These are phyloP conservation scores for Tuber calosporum DNA, from an alignment of 495 filamentous ascomycete genomes.

Conservation along the genomic window DNA sequence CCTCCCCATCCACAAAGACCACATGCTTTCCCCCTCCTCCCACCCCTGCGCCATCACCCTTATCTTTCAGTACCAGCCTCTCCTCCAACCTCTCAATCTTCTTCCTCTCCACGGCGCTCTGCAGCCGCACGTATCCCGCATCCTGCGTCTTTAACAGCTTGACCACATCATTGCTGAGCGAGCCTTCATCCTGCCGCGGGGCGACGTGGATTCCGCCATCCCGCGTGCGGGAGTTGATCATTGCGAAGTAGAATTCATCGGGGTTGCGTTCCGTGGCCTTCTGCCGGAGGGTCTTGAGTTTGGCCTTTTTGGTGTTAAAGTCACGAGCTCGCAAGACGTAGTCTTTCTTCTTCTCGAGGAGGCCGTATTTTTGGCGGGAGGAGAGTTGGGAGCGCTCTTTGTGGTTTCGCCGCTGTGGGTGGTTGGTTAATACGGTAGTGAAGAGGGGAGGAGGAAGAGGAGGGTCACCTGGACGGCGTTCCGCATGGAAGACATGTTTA, in stretches of 20 bases:
- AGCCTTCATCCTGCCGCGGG: conserved; percentile 48
- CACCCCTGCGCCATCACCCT: conserved; percentile 44
- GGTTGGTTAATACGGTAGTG: conserved; percentile 1
- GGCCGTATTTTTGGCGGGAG: conserved; percentile 72
- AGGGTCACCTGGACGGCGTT: conserved; percentile 62
- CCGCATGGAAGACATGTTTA: conserved; percentile 68
- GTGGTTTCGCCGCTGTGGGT: conserved; percentile 56
- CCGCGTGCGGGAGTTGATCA: conserved; percentile 58
- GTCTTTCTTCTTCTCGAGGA: conserved; percentile 92
- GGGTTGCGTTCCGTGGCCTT: conserved; percentile 85
- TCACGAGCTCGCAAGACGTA: conserved; percentile 86
- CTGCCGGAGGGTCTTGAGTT: conserved; percentile 65
- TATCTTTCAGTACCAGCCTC: conserved; percentile 44
- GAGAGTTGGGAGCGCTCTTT: conserved; percentile 78
- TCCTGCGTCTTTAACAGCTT: conserved; percentile 95
- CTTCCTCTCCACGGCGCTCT: conserved; percentile 53
- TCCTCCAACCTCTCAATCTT: conserved; percentile 56
- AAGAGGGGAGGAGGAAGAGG: neutral
- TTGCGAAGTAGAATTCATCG: conserved; percentile 92
- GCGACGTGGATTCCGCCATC: conserved; percentile 57
- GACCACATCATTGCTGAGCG: conserved; percentile 61
- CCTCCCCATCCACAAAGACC: conserved; percentile 53
- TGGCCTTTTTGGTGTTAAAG: conserved; percentile 76
- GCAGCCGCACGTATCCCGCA: conserved; percentile 72
- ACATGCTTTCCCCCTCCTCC: conserved; percentile 46